Base-by-base conservation (phyloP, 2,329 filamentous ascomycete genomes). In the Boeremia exigua region DNA sequence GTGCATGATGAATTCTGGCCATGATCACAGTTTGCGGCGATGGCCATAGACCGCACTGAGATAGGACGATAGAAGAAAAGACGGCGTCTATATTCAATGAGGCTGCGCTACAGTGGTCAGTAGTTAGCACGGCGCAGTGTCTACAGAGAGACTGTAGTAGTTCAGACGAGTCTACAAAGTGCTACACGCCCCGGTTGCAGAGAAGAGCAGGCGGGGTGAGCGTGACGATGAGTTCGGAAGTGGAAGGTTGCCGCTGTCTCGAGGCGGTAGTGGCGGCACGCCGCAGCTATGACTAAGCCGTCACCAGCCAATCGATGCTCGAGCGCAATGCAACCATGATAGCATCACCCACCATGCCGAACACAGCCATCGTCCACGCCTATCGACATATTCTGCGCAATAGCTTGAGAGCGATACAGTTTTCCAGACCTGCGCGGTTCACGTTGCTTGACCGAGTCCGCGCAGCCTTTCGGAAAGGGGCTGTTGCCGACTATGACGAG, bases 311-410 rank as follows among this genome's bases (percentile, higher is more conserved):
- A 51, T 54, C 15, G 46, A 58, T 39, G 40, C 40, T 32, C 44
- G 43, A 39, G 48, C 47, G 44, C 50, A 52, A 45, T 27, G 37
- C 32, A 37, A 54, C 50, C 38, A 46, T 34, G 14, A 47, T 37
- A n/a, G 45, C 17, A 46, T 32, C 43, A 51, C 27, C 25, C 56
- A 54, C 52, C 27, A 75, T 76, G 73, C 62, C 72, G 10, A 60
- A 55, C 36, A 75, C 62, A 46, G 77, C 86, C 28, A 69, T 91
- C 47, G 69, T 88, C 34, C 81, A 83, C 63, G 86, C 88, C 42
- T 95, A 94, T 75, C 84, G 91, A 58, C 80, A 84, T 54, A 80
- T 95, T 30, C 88, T 89, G 69, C 86, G 88, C 48, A 81, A 81
- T 6, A 78, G 84, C 15, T 81, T 93, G n/a, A 84, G 81, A 28